Evolutionary conservation across 148 eudicot species (phyloP), one percentile per base, ranked within the genome.

Genomic region (Talinum fruticosum): DNA sequence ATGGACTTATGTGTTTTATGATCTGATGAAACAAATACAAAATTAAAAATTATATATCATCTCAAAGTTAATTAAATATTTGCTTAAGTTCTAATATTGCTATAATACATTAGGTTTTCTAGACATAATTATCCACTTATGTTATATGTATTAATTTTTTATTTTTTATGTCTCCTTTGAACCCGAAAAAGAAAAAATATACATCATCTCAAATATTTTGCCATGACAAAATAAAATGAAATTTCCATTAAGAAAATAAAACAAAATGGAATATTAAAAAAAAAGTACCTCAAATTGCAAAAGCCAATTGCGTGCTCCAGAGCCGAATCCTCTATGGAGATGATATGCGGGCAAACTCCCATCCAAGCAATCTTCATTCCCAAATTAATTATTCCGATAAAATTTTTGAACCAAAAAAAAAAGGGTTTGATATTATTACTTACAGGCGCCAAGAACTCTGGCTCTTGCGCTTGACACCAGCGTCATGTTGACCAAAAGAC

Each of bases 301-400:
- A 83, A 94, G 92, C 97, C 98, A 94, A 68, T 92, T 92, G 85
- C 79, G 76, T 79, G 85, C 86, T 54, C 98, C 97, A 26, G 97
- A 87, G 10, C 97, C 98, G 69, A 84, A 89, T 79, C 98, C 98
- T 85, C 84, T 86, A 79, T 90, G 87, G 12, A 90, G 33, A 79
- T 92, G 98, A 81, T 94, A 94, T 57, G 92, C 97, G 49, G 98
- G 97, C 80, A 94, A 85, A 83, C 93, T 94, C 77, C 98, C 98
- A 68, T 92, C 98, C 90, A 94, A 89, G 87, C 98, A 94, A 92
- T 88, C 98, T 94, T 78, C 81, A 74, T 44, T 33, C 44, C 23
- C 24, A 7, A 68, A 68, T 33, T 34, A 32, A 36, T 16, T 15
- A 51, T 51, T 51, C 57, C 23, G 6, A 19, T 51, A 19, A 51